These are phyloP conservation scores for Lycium ferocissimum DNA, from an alignment of 257 asterid species.

Conservation along the genomic window DNA sequence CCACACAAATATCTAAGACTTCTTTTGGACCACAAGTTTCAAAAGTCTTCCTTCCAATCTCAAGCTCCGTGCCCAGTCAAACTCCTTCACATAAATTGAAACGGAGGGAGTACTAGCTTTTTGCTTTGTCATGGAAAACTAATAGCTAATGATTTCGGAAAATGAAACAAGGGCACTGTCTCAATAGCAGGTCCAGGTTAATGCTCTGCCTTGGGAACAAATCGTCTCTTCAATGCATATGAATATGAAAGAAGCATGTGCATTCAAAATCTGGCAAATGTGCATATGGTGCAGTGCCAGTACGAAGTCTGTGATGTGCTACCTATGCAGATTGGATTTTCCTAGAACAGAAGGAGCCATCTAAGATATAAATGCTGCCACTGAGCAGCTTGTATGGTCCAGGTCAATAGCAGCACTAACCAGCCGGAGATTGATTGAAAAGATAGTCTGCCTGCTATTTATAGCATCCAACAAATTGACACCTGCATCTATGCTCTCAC, in stretches of 20 bases:
- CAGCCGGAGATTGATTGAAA: constrained; percentile 9
- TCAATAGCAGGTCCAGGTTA: neutral
- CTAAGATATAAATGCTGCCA: constrained; percentile 11
- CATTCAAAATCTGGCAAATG: constrained; percentile 1
- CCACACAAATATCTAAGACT: too few species aligned
- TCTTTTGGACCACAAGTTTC: too few species aligned
- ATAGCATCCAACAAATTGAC: neutral
- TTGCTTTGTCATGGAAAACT: constrained; percentile 15
- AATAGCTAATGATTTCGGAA: neutral
- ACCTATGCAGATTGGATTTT: neutral
- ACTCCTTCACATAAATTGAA: too few species aligned
- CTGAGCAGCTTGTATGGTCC: constrained; percentile 11
- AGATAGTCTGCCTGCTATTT: neutral
- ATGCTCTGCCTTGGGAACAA: constrained; percentile 15
- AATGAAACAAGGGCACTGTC: neutral
- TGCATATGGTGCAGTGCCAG: neutral
- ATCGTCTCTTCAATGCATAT: constrained; percentile 12
- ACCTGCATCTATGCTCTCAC: constrained; percentile 21
- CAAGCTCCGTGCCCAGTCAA: too few species aligned
- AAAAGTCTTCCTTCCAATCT: too few species aligned
- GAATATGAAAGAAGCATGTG: constrained; percentile 22
- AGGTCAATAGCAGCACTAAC: neutral
- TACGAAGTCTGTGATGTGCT: neutral
- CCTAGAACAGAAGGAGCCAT: constrained; percentile 6
- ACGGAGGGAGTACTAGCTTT: neutral